Conservation (phyloP, 2,329 filamentous ascomycete genomes). For the Monosporascus sp. region DNA sequence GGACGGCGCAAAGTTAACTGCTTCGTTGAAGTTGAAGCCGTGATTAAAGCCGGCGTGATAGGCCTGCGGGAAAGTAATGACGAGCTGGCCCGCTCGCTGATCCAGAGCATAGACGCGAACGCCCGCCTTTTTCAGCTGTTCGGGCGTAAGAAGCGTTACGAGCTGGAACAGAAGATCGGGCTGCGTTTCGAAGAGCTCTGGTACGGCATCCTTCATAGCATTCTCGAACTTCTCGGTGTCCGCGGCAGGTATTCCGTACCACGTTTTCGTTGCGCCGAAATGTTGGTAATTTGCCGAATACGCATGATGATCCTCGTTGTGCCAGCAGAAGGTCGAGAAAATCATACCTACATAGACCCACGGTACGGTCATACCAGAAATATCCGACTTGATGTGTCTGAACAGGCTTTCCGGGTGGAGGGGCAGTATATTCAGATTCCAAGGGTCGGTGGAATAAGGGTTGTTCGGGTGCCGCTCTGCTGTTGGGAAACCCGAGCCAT, state of each 20-base stretch:
- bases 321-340: conserved; percentile 99
- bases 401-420: conserved; percentile 90
- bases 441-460: conserved; percentile 81
- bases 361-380: conserved; percentile 97
- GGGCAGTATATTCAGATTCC: conserved; percentile 93
- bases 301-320: conserved; percentile 96
- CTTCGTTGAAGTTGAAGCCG: conserved; percentile 98
- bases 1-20: conserved; percentile 90
- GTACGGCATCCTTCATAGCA: conserved; percentile 91
- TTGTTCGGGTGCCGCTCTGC: conserved; percentile 86
- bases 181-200: conserved; percentile 93
- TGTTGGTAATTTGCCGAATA: conserved; percentile 99
- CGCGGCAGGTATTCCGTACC: conserved; percentile 94
- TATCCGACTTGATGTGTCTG: conserved; percentile 94
- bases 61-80: conserved; percentile 93
- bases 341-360: conserved; percentile 99
- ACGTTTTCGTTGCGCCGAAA: conserved; percentile 96
- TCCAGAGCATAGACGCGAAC: conserved; percentile 94
- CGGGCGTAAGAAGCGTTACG: conserved; percentile 90
- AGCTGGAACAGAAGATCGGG: conserved; percentile 94
- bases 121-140: conserved; percentile 86
- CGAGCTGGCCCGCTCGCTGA: conserved; percentile 90
- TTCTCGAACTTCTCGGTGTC: conserved; percentile 93
- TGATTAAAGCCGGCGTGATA: conserved; percentile 99
- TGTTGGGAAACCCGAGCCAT: conserved; percentile 94